Conservation (phyloP, 2,329 filamentous ascomycete genomes). For the Xylariaceae sp. region DNA sequence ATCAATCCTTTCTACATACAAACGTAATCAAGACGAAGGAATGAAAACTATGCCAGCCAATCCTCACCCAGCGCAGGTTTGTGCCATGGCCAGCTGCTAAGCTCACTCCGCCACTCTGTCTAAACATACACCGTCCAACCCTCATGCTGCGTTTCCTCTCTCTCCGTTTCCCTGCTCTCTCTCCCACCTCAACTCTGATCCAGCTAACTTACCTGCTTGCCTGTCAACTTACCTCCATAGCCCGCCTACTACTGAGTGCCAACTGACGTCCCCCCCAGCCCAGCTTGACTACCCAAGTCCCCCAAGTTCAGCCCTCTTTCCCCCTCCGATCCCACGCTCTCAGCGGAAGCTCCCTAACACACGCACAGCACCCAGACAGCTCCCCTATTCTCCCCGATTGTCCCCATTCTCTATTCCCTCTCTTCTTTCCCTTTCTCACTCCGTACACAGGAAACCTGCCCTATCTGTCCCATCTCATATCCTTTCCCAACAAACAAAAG, state of each 20-base stretch:
- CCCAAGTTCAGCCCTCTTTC: conserved; percentile 6
- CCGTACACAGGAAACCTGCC: conserved; percentile 7
- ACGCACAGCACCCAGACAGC: conserved; percentile 25
- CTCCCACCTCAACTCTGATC: conserved; percentile 2
- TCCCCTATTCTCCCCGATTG: conserved; percentile 18
- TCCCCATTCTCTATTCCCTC: conserved; percentile 23
- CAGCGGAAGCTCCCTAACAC: conserved; percentile 23
- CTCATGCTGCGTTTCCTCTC: conserved; percentile 11
- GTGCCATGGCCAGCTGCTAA: too few species aligned
- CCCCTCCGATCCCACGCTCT: conserved; percentile 7
- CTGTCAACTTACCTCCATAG: conserved; percentile 13
- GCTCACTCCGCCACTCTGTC: neutral
- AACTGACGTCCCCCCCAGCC: conserved; percentile 5
- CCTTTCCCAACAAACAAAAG: conserved; percentile 11
- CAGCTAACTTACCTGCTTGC: neutral
- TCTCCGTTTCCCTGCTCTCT: conserved; percentile 15
- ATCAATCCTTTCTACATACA: conserved; percentile 12
- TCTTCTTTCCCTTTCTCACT: conserved; percentile 12
- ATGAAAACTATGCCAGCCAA: conserved; percentile 13
- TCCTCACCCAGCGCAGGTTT: conserved; percentile 4
- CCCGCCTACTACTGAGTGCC: conserved; percentile 1
- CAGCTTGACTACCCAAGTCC: conserved; percentile 8
- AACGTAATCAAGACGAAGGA: conserved; percentile 8
- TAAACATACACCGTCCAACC: conserved; percentile 5
- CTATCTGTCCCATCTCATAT: conserved; percentile 18